Evolutionary conservation across 306 rosid genomes (phyloP).

Genomic region (Dryas octopetala): DNA sequence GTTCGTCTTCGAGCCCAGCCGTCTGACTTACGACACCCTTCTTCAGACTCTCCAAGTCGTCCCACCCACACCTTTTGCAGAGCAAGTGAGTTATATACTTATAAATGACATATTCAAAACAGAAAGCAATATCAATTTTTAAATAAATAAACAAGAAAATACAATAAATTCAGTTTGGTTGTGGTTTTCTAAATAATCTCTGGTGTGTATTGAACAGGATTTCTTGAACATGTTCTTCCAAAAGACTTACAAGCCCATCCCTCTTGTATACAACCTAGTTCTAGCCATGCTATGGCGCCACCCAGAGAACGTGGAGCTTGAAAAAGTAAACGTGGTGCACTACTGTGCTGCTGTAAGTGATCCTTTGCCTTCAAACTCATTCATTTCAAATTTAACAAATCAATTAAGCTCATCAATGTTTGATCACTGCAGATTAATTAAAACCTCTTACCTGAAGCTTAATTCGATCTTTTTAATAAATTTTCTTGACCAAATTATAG

Average conservation of each 20-base stretch:
- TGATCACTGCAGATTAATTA: not conserved
- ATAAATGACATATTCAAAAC: too few species aligned
- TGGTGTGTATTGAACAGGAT: constrained; percentile 33
- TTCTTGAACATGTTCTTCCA: constrained; percentile 68
- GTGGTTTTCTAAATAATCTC: too few species aligned
- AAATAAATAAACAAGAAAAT: too few species aligned
- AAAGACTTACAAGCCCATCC: constrained; percentile 53
- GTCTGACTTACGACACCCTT: constrained; percentile 37
- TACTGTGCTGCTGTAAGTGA: constrained; percentile 66
- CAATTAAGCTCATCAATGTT: not conserved
- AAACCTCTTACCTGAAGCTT: not conserved
- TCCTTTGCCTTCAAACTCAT: too few species aligned
- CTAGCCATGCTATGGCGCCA: constrained; percentile 69
- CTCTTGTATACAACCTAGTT: constrained; percentile 52
- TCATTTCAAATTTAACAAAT: not conserved
- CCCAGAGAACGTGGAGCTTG: constrained; percentile 55
- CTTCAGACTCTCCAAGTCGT: constrained; percentile 45
- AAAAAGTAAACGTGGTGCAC: constrained; percentile 58
- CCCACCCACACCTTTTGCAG: constrained; percentile 58
- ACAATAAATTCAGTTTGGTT: too few species aligned
- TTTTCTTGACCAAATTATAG: constrained; percentile 22
- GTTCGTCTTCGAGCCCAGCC: constrained; percentile 61
- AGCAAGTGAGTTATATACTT: constrained; percentile 38
- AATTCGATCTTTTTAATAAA: not conserved
- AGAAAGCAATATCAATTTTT: too few species aligned